Percentiles rank a stretch among this genome's conserved stretches.
phyloP scores from a whole-genome alignment of 1,284 basidiomycete genomes.

The Trichosporon sp. region DNA sequence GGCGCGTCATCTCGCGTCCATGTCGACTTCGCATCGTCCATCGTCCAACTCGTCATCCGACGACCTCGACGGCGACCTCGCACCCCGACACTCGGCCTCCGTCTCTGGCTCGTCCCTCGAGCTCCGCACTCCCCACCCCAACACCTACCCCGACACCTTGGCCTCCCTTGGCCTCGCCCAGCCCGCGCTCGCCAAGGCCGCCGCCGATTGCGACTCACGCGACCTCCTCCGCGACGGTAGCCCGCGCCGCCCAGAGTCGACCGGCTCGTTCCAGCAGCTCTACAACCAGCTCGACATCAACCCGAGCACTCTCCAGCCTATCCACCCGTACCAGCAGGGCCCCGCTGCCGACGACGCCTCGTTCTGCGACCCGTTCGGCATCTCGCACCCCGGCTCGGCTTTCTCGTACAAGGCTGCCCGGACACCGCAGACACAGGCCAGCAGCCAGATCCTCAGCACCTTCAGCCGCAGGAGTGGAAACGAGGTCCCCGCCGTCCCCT shows the following conservation, averaged over 20 bases:
- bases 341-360: neutral
- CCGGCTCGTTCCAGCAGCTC: conserved; percentile 36
- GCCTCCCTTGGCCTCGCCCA: too few species aligned
- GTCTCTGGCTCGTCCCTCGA: conserved; percentile 8
- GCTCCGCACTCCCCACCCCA: conserved; percentile 5
- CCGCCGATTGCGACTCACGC: neutral
- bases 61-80: neutral
- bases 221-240: neutral
- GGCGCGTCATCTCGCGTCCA: neutral
- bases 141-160: conserved; percentile 30
- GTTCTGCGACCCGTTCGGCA: conserved; percentile 2
- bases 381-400: neutral
- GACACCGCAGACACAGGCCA: neutral
- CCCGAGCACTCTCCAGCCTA: neutral
- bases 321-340: conserved; percentile 9
- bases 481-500: neutral
- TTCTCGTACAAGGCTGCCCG: neutral
- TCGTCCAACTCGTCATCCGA: neutral
- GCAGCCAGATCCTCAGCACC: neutral
- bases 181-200: neutral
- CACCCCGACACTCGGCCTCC: neutral
- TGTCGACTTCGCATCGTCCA: neutral
- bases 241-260: neutral
- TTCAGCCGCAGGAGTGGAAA: neutral
- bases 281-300: conserved; percentile 42